Evolutionary conservation across 306 rosid species (phyloP), one percentile per base, ranked within the genome.

Genomic region (Fragaria ananassa): DNA sequence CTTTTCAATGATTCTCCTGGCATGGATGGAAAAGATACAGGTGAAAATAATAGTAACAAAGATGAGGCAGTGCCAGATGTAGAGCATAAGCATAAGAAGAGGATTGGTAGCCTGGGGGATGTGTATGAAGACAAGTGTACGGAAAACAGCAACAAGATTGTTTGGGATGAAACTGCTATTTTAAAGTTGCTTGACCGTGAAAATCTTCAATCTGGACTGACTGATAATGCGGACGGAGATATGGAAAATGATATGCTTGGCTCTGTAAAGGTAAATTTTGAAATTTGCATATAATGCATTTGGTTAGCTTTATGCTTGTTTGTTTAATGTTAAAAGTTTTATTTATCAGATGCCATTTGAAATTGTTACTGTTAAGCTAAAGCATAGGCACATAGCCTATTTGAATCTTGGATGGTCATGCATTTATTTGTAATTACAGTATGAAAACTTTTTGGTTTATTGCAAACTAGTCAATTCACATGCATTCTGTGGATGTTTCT

Each of bases 131-230:
- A 96, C 81, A 96, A 91, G 83, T 96, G 99, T 85, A 93, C 94
- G 21, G 99, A 96, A 74, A 85, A 82, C 81, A 75, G 89, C 83
- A 89, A 85, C 85, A 90, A 86, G 83, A 87, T 91, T 80, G 62
- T 92, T 77, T 96, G 99, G 99, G 99, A 96, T 88, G 99, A 96
- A 87, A 85, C 67, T 89, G 97, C 99, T 29, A 93, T 96, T 86
- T 82, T 87, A 62, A 96, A 90, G 84, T 82, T 96, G 87, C 99
- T 96, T 78, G 99, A 96, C 83, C 98, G 98, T 18, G 88, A 96
- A 76, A 85, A 86, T 83, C 91, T 93, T 86, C 99, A 96, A 83
- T 89, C 89, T 74, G 84, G 88, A 46, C 87, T 88, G 72, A 85
- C 81, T 56, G 99, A 96, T 80, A 80, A 68, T 86, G 91, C 92